Base-by-base conservation (phyloP, 2,329 filamentous ascomycete genomes). In the Penicillium sp. region DNA sequence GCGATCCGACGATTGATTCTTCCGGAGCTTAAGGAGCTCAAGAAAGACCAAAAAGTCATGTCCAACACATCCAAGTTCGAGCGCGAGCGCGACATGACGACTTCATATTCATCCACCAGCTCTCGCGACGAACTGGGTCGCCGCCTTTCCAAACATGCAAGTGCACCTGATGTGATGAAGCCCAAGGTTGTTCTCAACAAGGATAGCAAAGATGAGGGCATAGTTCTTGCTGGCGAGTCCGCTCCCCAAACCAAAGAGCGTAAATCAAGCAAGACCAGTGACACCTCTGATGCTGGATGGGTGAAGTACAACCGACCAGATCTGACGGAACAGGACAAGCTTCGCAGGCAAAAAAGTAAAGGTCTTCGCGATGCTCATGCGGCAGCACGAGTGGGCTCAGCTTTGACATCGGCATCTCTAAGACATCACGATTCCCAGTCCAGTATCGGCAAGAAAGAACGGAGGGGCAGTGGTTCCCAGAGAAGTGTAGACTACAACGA, bases 1-100 rank as follows among this genome's bases (percentile, higher is more conserved):
- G 92, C 92, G 14, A 96, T 97, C 68, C 88, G 91, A 61, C 85
- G 92, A 49, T 82, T 96, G 49, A 96, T 97, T 52, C 78, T 99
- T 3, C 95, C 95, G 0, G 93, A 99, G 74, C 81, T 99, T 45
- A 93, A 91, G 66, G 91, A 92, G 10, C 80, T 99, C 54, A 97
- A 96, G 74, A 87, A 93, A 67, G 92, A 96, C 69, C 90, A 93
- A 72, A 93, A 90, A 73, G 88, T 89, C 62, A 86, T 88, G 61
- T 84, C 89, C 62, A 88, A 86, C 66, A 85, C 85, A 11, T 85
- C 85, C 54, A 88, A 87, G 56, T 93, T 90, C 31, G 84, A 88
- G 29, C 81, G 81, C 29, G 84, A 88, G 29, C 81, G 81, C 54
- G 84, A 87, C 58, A 80, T 84, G 71, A 81, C 86, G 65, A 84